These are phyloP conservation scores for Passalora sequoiae DNA, from an alignment of 2,329 filamentous ascomycete species.

Conservation along the genomic window DNA sequence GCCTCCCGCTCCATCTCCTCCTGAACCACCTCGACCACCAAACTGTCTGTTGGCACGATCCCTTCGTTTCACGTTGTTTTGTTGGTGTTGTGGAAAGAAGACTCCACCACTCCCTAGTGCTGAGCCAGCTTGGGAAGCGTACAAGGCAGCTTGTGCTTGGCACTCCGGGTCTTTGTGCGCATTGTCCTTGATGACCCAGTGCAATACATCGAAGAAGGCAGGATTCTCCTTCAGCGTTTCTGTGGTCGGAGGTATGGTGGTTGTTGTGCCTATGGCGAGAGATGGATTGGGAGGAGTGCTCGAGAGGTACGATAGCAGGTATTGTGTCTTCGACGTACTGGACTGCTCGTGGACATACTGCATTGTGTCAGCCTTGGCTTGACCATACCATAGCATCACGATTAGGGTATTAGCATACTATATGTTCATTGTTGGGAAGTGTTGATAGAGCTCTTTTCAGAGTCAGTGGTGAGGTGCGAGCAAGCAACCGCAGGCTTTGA, in stretches of 20 bases:
- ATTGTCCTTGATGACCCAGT: constrained; percentile 51
- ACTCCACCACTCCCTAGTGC: constrained; percentile 49
- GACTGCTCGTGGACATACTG: constrained; percentile 47
- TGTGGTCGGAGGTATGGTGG: constrained; percentile 52
- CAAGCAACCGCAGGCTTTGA: constrained; percentile 19
- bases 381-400: not conserved
- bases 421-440: constrained; percentile 41
- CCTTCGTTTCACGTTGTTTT: constrained; percentile 16
- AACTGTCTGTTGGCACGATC: constrained; percentile 24
- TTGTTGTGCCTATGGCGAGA: constrained; percentile 53
- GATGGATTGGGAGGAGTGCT: constrained; percentile 49
- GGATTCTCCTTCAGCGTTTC: constrained; percentile 54
- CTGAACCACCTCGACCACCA: constrained; percentile 38
- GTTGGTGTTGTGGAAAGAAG: constrained; percentile 39
- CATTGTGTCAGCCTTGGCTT: constrained; percentile 19
- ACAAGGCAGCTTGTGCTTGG: constrained; percentile 55
- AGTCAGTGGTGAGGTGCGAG: constrained; percentile 21
- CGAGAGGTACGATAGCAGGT: constrained; percentile 54
- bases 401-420: constrained; percentile 26
- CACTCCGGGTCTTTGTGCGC: constrained; percentile 54
- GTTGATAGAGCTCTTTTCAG: constrained; percentile 35
- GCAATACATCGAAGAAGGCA: constrained; percentile 52
- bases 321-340: constrained; percentile 28
- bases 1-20: constrained; percentile 49
- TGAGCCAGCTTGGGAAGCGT: constrained; percentile 54